phyloP scores from a whole-genome alignment of 108 stramenopile genomes.

The Skeletonema potamos region DNA sequence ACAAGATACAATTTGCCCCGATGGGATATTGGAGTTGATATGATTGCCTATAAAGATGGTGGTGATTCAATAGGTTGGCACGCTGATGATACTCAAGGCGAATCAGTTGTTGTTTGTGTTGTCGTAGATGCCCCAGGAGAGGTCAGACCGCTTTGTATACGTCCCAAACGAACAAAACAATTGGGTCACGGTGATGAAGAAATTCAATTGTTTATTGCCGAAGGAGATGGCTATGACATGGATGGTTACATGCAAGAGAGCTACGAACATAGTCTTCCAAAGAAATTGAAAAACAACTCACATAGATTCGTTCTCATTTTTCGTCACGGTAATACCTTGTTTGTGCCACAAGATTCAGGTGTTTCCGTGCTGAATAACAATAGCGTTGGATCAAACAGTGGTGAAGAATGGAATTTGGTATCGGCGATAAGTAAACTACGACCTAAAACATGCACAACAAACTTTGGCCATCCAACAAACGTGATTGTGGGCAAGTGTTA shows the following conservation, averaged over 20 bases:
- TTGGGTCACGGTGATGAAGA: conserved; percentile 33
- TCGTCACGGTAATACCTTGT: conserved; percentile 25
- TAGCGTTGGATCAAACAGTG: neutral
- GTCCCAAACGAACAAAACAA: conserved; percentile 13
- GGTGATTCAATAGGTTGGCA: conserved; percentile 60
- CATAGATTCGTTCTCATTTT: conserved; percentile 51
- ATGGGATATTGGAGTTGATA: conserved; percentile 56
- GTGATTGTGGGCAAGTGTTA: conserved; percentile 19
- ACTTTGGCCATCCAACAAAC: conserved; percentile 23
- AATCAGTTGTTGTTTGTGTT: conserved; percentile 43
- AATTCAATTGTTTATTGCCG: conserved; percentile 40
- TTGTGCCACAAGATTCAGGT: conserved; percentile 40
- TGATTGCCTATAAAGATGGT: conserved; percentile 51
- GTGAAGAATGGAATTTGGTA: conserved; percentile 7
- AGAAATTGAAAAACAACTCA: neutral
- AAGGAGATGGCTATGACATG: conserved; percentile 65
- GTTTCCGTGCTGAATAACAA: conserved; percentile 11
- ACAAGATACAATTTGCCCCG: conserved; percentile 4
- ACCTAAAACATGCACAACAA: conserved; percentile 7
- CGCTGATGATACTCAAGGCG: conserved; percentile 65
- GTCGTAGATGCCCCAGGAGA: conserved; percentile 36
- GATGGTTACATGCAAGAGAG: conserved; percentile 51
- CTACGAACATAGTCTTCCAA: conserved; percentile 52
- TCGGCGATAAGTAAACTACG: conserved; percentile 16
- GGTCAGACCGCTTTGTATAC: conserved; percentile 20